Evolutionary conservation across 345 rosid species (phyloP).

Genomic region (Dipteronia sinensis): DNA sequence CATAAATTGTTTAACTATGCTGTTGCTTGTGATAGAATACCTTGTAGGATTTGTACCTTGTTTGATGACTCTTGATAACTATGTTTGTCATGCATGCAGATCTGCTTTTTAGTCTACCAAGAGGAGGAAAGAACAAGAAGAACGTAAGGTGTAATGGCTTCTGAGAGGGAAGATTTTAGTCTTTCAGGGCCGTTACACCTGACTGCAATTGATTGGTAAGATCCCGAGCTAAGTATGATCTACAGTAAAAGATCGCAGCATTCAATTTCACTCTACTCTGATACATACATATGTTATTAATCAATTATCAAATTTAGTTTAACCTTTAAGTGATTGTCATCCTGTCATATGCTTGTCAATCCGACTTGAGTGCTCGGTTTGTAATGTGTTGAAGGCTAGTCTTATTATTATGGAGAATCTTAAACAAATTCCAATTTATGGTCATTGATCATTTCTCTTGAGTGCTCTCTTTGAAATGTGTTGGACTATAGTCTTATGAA

Average conservation of each 20-base stretch:
- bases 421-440: neutral
- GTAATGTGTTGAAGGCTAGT: neutral
- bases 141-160: slow-evolving; percentile 37
- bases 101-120: slow-evolving; percentile 17
- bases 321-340: neutral
- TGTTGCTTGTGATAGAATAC: neutral
- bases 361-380: neutral
- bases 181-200: slow-evolving; percentile 73
- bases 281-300: neutral
- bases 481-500: neutral
- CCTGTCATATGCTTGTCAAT: neutral
- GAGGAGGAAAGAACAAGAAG: slow-evolving; percentile 9
- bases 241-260: neutral
- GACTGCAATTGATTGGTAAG: slow-evolving; percentile 66
- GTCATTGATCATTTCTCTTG: neutral
- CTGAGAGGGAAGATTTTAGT: slow-evolving; percentile 69
- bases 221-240: neutral
- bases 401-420: neutral
- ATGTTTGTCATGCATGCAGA: slow-evolving; percentile 24
- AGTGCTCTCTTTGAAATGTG: neutral
- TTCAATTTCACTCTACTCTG: neutral
- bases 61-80: neutral
- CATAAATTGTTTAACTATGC: neutral
- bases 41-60: neutral
- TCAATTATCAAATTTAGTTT: neutral